Evolutionary conservation across 2,329 filamentous ascomycete genomes (phyloP), one percentile per base, ranked within the genome.

Genomic region (Pseudopyrenochaeta lycopersici): DNA sequence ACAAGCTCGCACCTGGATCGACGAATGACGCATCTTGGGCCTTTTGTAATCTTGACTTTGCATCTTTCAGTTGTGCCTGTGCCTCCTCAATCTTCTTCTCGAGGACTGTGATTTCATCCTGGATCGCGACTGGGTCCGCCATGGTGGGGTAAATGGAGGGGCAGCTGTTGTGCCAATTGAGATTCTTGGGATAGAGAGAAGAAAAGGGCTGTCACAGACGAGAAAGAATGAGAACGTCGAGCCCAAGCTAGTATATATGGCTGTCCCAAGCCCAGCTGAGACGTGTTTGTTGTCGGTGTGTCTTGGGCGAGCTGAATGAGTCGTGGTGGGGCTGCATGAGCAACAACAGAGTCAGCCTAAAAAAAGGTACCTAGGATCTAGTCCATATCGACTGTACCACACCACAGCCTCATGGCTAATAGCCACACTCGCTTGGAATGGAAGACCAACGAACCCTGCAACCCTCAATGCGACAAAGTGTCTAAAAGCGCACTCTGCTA

Each of bases 1-100:
- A 80, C 72, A 80, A 73, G 36, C 64, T 62, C 29, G 62, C 58
- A 45, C 61, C 63, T n/a, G 63, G 62, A 45, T 62, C 67, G 10
- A 57, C 60, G 17, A 53, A 46, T 2, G 54, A 54, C 2, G 58
- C 60, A 41, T 53, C 60, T 27, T 65, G 60, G 6, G 62, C 63
- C 49, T 68, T 62, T 44, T 66, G 60, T 52, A 73, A 54, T 32
- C 70, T 63, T 44, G 60, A 44, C 42, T 69, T 69, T 15, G 70
- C 70, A 53, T 73, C 69, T 35, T 68, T 64, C 11, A 73, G 52
- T 35, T 71, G 70, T 45, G 54, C 36, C 39, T 73, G 67, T 9
- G 68, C 57, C 33, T 73, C 70, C 27, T 58, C 62, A 30, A 73
- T 66, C 49, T 66, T 67, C 60, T 71, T 70, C 62, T 73, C 70